Evolutionary conservation across 208 protist genomes (phyloP).

Genomic region (Leishmania braziliensis): DNA sequence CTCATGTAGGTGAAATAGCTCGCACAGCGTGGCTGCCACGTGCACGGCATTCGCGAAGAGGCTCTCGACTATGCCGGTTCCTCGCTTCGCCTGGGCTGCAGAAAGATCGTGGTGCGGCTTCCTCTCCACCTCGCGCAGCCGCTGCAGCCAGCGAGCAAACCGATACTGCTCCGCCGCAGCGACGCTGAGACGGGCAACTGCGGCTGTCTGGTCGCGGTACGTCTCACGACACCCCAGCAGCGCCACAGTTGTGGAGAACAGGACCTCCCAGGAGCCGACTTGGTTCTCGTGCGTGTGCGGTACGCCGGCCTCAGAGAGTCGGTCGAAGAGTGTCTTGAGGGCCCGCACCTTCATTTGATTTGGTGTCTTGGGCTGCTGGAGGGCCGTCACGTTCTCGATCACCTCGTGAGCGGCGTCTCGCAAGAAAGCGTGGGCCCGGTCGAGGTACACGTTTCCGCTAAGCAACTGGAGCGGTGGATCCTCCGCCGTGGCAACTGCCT

Average conservation of each 20-base stretch:
- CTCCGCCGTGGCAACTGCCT: background rate
- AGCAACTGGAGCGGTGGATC: background rate
- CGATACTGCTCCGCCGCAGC: slow-evolving; percentile 70
- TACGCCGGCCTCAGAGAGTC: slow-evolving; percentile 74
- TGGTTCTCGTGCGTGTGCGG: slow-evolving; percentile 75
- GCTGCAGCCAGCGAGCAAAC: slow-evolving; percentile 82
- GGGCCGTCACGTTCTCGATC: slow-evolving; percentile 65
- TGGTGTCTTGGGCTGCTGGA: slow-evolving; percentile 82
- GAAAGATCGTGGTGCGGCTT: slow-evolving; percentile 87
- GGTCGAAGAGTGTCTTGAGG: slow-evolving; percentile 86
- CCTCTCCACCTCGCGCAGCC: slow-evolving; percentile 80
- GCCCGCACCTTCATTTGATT: slow-evolving; percentile 84
- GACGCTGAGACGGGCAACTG: slow-evolving; percentile 23
- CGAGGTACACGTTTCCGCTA: slow-evolving; percentile 22
- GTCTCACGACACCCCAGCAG: slow-evolving; percentile 54
- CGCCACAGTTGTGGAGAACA: slow-evolving; percentile 69
- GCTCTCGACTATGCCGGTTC: slow-evolving; percentile 67
- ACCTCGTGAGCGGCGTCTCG: slow-evolving; percentile 55
- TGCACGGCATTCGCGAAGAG: slow-evolving; percentile 64
- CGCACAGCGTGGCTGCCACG: slow-evolving; percentile 35
- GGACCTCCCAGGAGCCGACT: slow-evolving; percentile 63
- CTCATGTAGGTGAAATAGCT: slow-evolving; percentile 44
- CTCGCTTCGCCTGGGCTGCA: slow-evolving; percentile 79
- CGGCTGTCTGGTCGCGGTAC: slow-evolving; percentile 33
- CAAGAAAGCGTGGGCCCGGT: slow-evolving; percentile 56